These are phyloP conservation scores for Fusarium concolor DNA, from an alignment of 2,329 filamentous ascomycete genomes.

Conservation along the genomic window DNA sequence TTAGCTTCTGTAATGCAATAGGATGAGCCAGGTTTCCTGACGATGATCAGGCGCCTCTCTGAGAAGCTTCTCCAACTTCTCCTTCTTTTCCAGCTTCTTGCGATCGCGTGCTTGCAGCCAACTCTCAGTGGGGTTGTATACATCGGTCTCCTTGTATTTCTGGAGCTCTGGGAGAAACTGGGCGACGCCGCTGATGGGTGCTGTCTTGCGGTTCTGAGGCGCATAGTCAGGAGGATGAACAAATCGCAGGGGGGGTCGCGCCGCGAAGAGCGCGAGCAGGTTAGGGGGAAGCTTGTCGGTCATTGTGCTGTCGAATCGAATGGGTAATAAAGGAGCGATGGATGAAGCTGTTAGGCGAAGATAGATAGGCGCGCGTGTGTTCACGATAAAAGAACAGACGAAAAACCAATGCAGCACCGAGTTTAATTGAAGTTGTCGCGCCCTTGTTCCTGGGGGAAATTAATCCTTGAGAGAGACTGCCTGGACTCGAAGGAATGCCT, in stretches of 20 bases:
- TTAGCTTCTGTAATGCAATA: conserved; percentile 26
- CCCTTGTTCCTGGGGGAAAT: conserved; percentile 38
- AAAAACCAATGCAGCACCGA: conserved; percentile 11
- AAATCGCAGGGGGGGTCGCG: conserved; percentile 91
- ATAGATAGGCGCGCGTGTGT: conserved; percentile 23
- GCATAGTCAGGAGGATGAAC: conserved; percentile 85
- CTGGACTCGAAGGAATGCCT: conserved; percentile 27
- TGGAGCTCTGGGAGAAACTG: conserved; percentile 79
- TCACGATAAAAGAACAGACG: conserved; percentile 20
- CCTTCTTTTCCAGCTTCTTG: conserved; percentile 82
- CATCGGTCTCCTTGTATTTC: conserved; percentile 81
- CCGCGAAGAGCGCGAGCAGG: conserved; percentile 92
- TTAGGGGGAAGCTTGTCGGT: conserved; percentile 96
- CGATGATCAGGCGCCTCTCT: conserved; percentile 74
- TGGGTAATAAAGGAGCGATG: conserved; percentile 2
- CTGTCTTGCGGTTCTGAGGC: conserved; percentile 83
- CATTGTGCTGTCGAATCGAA: conserved; percentile 66
- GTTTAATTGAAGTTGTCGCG: conserved; percentile 41
- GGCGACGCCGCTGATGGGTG: conserved; percentile 77
- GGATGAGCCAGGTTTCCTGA: conserved; percentile 51
- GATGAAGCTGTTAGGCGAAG: conserved; percentile 13
- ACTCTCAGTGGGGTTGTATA: conserved; percentile 86
- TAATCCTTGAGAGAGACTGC: conserved; percentile 32
- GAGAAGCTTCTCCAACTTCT: conserved; percentile 71
- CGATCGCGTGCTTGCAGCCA: conserved; percentile 91